Evolutionary conservation across 2,329 filamentous ascomycete species (phyloP), one percentile per base, ranked within the genome.

Genomic region (Calonectria fujianensis): DNA sequence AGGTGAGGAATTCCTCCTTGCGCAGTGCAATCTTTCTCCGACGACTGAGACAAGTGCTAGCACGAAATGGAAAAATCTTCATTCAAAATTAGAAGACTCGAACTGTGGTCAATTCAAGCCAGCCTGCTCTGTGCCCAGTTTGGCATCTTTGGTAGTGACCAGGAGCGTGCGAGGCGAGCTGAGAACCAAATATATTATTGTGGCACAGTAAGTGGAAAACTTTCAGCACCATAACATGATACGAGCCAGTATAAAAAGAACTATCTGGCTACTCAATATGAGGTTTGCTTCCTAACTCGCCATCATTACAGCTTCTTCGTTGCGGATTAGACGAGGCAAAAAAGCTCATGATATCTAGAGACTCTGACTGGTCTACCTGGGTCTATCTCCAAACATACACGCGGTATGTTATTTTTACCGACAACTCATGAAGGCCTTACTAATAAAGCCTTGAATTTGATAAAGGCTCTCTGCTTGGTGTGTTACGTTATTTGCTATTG

Each of bases 131-230:
- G 50, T 8, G 50, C 50, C 50, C 50, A 52, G 16, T 52, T 52
- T 52, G 50, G 50, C 2, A 24, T 52, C 11, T 31, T 52, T 9
- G 18, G 50, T 18, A 27, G 50, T 27, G 27, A 52, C 27, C 50
- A 52, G 7, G 50, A 52, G 50, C 50, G 50, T 13, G 50, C 50
- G 27, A 52, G 50, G 16, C 50, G 50, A 29, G 50, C 50, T 18
- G 50, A 52, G 31, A 52, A 31, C 29, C 50, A 52, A 31, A 52
- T 52, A 16, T 52, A 52, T 31, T 52, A 52, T 31, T 52, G 24
- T 18, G 50, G 50, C 1, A 52, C 50, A 18, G 50, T 52, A 52
- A 31, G 50, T 18, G 14, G 18, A 41, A 11, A 16, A 41, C 39
- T 18, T 41, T 41, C 3, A 41, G 7, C 39, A 2, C 13, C 11